Percentiles rank a stretch among this genome's conserved stretches.
Evolutionary conservation across 192 early-diverging fungal species (phyloP).

Genomic region (Allomyces javanicus): DNA sequence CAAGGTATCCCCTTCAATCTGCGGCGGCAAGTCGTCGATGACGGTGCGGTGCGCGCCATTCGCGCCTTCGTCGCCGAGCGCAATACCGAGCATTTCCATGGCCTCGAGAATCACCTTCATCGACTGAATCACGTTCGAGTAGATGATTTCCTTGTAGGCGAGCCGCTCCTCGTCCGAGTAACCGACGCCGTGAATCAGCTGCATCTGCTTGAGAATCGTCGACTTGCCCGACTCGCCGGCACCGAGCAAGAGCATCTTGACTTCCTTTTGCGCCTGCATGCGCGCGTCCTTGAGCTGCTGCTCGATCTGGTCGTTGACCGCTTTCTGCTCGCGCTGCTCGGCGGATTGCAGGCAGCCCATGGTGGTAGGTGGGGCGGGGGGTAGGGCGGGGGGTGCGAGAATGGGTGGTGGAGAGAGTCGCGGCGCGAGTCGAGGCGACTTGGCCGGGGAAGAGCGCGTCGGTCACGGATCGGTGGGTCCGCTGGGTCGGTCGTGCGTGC

Average conservation of each 20-base stretch:
- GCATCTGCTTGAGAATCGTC: conserved; percentile 37
- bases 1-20: conserved; percentile 17
- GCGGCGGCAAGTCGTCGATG: conserved; percentile 14
- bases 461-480: too few species aligned
- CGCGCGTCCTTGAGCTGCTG: conserved; percentile 10
- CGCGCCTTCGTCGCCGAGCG: neutral
- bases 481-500: too few species aligned
- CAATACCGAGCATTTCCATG: conserved; percentile 12
- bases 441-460: too few species aligned
- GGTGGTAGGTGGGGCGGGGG: neutral
- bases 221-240: conserved; percentile 45
- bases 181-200: conserved; percentile 29
- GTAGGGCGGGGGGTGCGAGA: neutral
- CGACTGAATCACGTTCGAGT: conserved; percentile 21
- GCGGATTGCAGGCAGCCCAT: neutral
- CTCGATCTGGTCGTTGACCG: conserved; percentile 10
- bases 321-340: neutral
- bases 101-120: conserved; percentile 28
- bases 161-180: conserved; percentile 22
- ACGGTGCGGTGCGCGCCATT: conserved; percentile 13
- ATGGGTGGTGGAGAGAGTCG: too few species aligned
- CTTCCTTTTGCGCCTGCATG: conserved; percentile 9
- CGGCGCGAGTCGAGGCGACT: too few species aligned
- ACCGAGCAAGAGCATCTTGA: conserved; percentile 16
- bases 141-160: conserved; percentile 22